These are phyloP conservation scores for Globisporangium radiosum DNA, from an alignment of 352 stramenopile species.

Conservation along the genomic window DNA sequence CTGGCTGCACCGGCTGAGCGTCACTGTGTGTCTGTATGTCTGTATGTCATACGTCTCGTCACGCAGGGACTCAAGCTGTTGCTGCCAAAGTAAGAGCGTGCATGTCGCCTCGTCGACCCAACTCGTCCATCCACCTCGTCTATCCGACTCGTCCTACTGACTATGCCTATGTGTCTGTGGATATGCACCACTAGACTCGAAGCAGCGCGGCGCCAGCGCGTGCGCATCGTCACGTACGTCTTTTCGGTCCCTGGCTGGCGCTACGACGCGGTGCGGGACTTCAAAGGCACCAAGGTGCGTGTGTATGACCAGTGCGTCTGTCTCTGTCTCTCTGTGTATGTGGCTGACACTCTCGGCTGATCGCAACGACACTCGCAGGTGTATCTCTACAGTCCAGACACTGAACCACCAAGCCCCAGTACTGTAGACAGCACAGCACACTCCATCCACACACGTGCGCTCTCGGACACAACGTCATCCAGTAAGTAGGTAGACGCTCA, in stretches of 20 bases:
- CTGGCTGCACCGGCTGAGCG: no score
- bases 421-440: no score
- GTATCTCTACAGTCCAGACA: not conserved
- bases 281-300: conserved; percentile 80
- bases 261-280: conserved; percentile 43
- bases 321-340: no score
- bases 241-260: conserved; percentile 77
- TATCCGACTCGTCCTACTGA: no score
- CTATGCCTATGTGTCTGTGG: not conserved
- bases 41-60: no score
- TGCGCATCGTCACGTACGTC: conserved; percentile 80
- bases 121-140: no score
- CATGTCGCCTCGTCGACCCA: no score
- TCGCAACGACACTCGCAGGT: not conserved
- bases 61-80: conserved; percentile 60
- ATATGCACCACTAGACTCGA: conserved; percentile 35
- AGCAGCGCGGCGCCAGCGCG: conserved; percentile 42
- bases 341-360: no score
- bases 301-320: not conserved
- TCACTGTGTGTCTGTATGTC: not conserved
- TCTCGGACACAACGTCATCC: no score
- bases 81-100: conserved; percentile 46
- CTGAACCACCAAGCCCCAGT: no score
- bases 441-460: no score
- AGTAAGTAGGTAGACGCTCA: no score